Base-by-base conservation (phyloP, 1,284 basidiomycete species). In the Phenoliferia sp. region DNA sequence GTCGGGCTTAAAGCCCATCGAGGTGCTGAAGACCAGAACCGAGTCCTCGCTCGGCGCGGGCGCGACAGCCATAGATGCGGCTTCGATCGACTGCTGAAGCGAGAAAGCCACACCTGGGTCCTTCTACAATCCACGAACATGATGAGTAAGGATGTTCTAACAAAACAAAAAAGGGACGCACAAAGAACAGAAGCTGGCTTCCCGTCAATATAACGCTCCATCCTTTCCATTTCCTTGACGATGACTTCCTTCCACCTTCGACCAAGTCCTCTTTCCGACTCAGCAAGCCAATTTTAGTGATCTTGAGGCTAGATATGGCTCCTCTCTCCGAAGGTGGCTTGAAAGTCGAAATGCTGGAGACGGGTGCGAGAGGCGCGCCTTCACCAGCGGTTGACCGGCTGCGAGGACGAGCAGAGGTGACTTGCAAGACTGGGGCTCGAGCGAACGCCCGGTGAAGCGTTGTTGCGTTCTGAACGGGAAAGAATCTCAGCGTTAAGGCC, bases 111-210 rank as follows among this genome's bases (percentile, higher is more conserved):
- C 69, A n/a, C 67, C 57, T 3, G 71, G 56, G 44, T 98, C 94
- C 69, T 92, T 92, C 74, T 76, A 65, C 57, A n/a, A n/a, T 28
- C 32, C 39, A 4, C 3, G 15, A 15, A 10, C 50, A 17, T n/a
- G 22, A 33, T 48, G n/a, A 58, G 34, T 35, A 15, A 29, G 10
- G 17, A 35, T 28, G 19, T 35, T 36, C 2, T 19, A 10, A 17
- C 2, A 7, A 48, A 4, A 50, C 55, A 19, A 3, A 28, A 48
- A 17, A 19, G 0, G 32, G 31, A 73, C 75, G 61, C 33, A 76
- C 75, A 81, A 94, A 94, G 77, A 98, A 89, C 57, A 98, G 84
- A 12, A 99, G 82, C 76, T 97, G 94, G 10, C 92, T 92, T 35
- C 87, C 88, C 3, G 94, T 94, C 63, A 99, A 83, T 62, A 96